A percentile compares a stretch with the other conserved stretches of the same genome.
Evolutionary conservation across 768 basidiomycete species (phyloP).

Genomic region (Auriscalpium microsporum): DNA sequence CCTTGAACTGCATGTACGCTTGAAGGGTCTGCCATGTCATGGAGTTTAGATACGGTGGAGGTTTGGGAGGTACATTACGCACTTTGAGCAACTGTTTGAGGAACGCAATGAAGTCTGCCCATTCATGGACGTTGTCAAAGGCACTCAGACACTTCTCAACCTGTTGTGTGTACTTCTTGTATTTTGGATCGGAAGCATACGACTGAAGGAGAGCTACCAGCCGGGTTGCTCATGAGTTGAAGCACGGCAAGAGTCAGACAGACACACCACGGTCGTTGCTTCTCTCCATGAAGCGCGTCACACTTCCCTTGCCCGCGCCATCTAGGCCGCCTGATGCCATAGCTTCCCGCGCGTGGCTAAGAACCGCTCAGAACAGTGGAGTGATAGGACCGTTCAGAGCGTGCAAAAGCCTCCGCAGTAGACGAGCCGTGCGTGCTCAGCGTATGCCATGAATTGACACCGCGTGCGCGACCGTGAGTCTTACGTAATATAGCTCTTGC

Average conservation of each 20-base stretch:
- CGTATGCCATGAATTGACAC: no score
- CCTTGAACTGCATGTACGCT: slow-evolving; percentile 88
- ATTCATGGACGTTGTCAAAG: slow-evolving; percentile 95
- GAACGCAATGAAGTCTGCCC: slow-evolving; percentile 99
- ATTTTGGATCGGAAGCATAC: slow-evolving; percentile 80
- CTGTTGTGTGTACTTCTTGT: slow-evolving; percentile 86
- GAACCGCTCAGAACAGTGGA: no score
- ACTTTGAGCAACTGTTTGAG: slow-evolving; percentile 91
- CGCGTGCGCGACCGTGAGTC: no score
- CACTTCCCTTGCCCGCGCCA: neutral
- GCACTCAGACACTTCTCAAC: slow-evolving; percentile 89
- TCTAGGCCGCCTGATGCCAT: no score
- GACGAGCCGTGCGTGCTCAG: no score
- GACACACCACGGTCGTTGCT: slow-evolving; percentile 33
- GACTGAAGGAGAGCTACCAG: slow-evolving; percentile 43
- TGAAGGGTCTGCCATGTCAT: slow-evolving; percentile 65
- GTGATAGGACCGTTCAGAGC: no score
- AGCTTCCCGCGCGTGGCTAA: no score
- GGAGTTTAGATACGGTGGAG: neutral
- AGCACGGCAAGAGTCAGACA: neutral
- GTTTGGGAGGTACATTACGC: slow-evolving; percentile 12
- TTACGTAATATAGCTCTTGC: no score
- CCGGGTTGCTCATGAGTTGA: neutral
- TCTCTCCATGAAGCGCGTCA: slow-evolving; percentile 1
- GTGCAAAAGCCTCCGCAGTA: no score